These are phyloP conservation scores for Pseudisothecium myosuroides DNA, from an alignment of 225 moss, liverwort and hornwort species.

Conservation along the genomic window DNA sequence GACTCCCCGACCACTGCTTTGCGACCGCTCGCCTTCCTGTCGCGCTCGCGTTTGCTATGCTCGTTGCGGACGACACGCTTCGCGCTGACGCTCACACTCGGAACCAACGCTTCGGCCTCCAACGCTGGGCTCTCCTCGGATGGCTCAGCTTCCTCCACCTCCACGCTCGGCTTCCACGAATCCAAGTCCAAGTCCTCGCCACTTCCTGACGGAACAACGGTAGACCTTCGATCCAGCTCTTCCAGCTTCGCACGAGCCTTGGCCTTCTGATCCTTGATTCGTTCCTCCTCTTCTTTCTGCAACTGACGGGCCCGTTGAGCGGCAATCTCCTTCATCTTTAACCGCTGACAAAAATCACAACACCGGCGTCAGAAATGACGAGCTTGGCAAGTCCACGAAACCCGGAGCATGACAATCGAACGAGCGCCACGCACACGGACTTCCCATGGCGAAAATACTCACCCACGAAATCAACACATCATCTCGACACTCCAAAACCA, in stretches of 20 bases:
- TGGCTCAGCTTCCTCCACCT: constrained; percentile 8
- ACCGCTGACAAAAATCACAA: constrained; percentile 37
- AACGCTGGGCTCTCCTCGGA: constrained; percentile 5
- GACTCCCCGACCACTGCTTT: constrained; percentile 33
- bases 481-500: too few species aligned
- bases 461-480: neutral
- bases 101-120: constrained; percentile 14
- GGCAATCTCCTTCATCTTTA: constrained; percentile 90
- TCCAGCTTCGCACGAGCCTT: constrained; percentile 95
- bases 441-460: neutral
- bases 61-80: constrained; percentile 63
- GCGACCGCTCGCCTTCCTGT: constrained; percentile 51
- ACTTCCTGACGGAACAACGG: neutral
- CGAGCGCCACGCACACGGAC: neutral
- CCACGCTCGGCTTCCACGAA: neutral
- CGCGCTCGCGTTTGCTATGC: constrained; percentile 71
- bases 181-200: constrained; percentile 20
- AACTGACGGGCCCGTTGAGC: constrained; percentile 78
- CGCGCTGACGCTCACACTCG: constrained; percentile 7
- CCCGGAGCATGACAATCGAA: neutral
- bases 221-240: constrained; percentile 79
- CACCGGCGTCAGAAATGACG: neutral
- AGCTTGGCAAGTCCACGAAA: neutral
- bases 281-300: constrained; percentile 91
- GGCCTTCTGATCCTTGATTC: constrained; percentile 89